Percentiles rank a stretch among this genome's conserved stretches.
phyloP scores from a whole-genome alignment of 2,329 filamentous ascomycete genomes.

The Didymella pomorum region DNA sequence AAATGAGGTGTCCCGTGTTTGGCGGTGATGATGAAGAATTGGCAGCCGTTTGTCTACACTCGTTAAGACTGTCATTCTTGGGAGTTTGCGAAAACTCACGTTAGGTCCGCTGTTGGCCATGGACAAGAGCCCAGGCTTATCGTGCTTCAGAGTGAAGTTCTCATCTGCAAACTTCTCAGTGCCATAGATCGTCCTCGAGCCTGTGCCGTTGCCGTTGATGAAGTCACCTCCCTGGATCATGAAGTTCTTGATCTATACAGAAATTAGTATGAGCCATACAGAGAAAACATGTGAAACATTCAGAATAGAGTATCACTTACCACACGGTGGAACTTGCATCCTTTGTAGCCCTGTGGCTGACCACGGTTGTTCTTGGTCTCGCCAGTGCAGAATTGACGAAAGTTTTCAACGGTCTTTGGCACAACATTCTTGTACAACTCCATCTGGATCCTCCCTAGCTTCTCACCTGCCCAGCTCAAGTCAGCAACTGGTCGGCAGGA shows the following conservation, averaged over 20 bases:
- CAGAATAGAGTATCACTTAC: conserved; percentile 62
- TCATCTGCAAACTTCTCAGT: conserved; percentile 87
- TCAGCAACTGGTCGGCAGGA: conserved; percentile 29
- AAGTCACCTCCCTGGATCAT: conserved; percentile 99
- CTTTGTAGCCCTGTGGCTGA: conserved; percentile 90
- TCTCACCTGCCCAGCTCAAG: conserved; percentile 41
- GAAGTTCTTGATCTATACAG: conserved; percentile 82
- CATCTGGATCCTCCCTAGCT: conserved; percentile 49
- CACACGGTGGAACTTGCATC: conserved; percentile 91
- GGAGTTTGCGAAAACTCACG: conserved; percentile 56
- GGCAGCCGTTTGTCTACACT: conserved; percentile 75
- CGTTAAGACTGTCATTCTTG: conserved; percentile 6
- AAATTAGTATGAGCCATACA: conserved; percentile 17
- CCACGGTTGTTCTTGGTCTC: conserved; percentile 82
- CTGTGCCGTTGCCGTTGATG: conserved; percentile 89
- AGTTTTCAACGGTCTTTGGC: conserved; percentile 93
- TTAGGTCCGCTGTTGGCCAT: conserved; percentile 72
- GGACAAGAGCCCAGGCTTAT: conserved; percentile 79
- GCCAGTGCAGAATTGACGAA: conserved; percentile 95
- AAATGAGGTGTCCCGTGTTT: conserved; percentile 77
- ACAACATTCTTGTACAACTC: conserved; percentile 85
- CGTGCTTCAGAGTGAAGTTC: conserved; percentile 84
- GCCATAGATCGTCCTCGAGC: conserved; percentile 87
- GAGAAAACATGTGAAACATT: background rate
- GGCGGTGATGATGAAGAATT: conserved; percentile 96